Evolutionary conservation across 495 filamentous ascomycete genomes (phyloP), one percentile per base, ranked within the genome.

Genomic region (Talaromyces thailandensis): DNA sequence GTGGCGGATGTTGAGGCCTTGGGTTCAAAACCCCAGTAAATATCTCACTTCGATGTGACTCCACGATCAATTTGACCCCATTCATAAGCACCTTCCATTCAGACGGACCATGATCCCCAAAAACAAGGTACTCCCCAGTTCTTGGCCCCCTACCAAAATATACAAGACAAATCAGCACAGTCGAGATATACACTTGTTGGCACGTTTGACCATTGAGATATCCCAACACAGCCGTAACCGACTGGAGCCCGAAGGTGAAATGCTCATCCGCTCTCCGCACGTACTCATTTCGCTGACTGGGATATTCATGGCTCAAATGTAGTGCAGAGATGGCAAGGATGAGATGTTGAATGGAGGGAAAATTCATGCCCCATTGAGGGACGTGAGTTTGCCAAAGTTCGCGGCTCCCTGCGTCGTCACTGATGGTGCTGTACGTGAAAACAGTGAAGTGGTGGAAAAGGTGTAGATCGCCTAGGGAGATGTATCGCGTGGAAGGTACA

Each of bases 51-150:
- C 59, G 70, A 1, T 67, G 56, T 6, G 64, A 60, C 8, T 31
- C 26, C 1, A 80, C 32, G 8, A 80, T 75, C 0, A 67, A 65
- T 6, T 70, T 71, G 51, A 81, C 79, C 0, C 79, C 79, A 6
- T 70, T 68, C 64, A 81, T 71, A 18, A 80, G 70, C 11, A 76
- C 70, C 4, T 73, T 67, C 79, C 78, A 81, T 61, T 81, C 76
- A 0, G 74, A 67, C 18, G 70, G 66, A 0, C 76, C 76, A 2
- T 53, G 63, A 5, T 70, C 64, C 57, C 72, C 73, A 68, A 79
- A 79, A n/a, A 80, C 68, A 11, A 80, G 71, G 48, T 75, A 79
- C 51, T 79, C 74, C 12, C 74, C 76, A 0, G 53, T 40, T 3
- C 68, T 66, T 0, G 77, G 76, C 0, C 77, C 76, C 24, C 73